Evolutionary conservation across 768 basidiomycete species (phyloP), one percentile per base, ranked within the genome.

Genomic region (Suillus lakei): DNA sequence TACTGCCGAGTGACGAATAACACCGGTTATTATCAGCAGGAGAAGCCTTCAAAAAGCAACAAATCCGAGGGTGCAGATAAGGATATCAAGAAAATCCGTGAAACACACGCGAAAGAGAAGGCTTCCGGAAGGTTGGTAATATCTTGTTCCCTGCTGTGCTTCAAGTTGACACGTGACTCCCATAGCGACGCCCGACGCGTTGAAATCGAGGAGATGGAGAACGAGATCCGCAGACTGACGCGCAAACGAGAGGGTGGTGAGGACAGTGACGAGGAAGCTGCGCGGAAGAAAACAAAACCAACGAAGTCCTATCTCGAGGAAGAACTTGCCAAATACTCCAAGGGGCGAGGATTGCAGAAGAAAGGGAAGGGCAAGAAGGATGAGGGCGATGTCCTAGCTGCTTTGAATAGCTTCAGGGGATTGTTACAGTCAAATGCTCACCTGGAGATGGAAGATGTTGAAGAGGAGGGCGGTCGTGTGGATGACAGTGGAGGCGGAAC

Each of bases 171-270:
- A 9, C 34, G 39, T 65, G 58, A 58, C 26, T 5, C 34, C 41
- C 54, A 5, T 64, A 95, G 91, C 61, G 82, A 83, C 39, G 77
- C 85, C 13, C 91, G 92, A 26, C 86, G 90, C 72, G 82, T 87
- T 8, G 89, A 95, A 74, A 93, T 98, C 60, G 90, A 89, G 69
- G 90, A 86, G 70, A 93, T 98, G 89, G 94, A 98, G 76, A 88
- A 87, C 8, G 92, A 95, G 53, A 91, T 98, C 63, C 90, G 93
- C 30, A 90, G 86, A 67, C 86, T 97, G 8, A 82, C 87, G 34
- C 87, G 88, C 66, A 84, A 83, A 50, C 85, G 84, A 10, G 85
- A 82, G 32, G 81, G 83, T 10, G 81, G 81, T 16, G 83, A 83
- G 30, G 88, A 85, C 50, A 91, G 91, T 70, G 91, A 91, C 38